Evolutionary conservation across 352 stramenopile genomes (phyloP).

Genomic region (Globisporangium rhizosaccharum): DNA sequence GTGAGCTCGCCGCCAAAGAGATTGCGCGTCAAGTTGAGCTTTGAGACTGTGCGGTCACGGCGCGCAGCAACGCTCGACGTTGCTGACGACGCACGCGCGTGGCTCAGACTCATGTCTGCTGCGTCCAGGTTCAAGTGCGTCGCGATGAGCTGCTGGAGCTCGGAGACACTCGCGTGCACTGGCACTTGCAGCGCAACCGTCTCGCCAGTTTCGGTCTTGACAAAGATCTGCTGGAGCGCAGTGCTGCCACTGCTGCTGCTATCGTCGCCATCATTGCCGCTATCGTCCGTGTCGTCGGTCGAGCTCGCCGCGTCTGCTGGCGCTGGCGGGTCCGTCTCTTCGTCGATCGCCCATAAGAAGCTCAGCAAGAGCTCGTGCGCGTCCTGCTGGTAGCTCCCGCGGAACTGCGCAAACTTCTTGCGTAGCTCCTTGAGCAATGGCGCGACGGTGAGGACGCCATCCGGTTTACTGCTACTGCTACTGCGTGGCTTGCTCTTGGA

Average conservation of each 20-base stretch:
- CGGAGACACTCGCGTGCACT: constrained; percentile 32
- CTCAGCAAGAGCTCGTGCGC: constrained; percentile 94
- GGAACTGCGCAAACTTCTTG: constrained; percentile 90
- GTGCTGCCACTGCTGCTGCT: constrained; percentile 9
- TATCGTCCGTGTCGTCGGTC: constrained; percentile 10
- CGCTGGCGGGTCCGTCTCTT: constrained; percentile 51
- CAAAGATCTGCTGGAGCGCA: constrained; percentile 42
- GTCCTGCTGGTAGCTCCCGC: constrained; percentile 95
- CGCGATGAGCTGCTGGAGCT: constrained; percentile 49
- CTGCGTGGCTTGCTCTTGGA: constrained; percentile 15
- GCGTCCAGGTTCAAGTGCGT: constrained; percentile 50
- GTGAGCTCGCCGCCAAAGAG: constrained; percentile 53
- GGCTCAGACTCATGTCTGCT: constrained; percentile 47
- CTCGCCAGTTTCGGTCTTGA: constrained; percentile 56
- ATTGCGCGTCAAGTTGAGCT: constrained; percentile 53
- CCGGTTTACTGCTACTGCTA: constrained; percentile 17
- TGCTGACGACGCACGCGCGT: constrained; percentile 16
- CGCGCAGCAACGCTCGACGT: constrained; percentile 17
- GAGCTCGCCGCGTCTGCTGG: background rate
- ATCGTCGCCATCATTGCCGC: constrained; percentile 15
- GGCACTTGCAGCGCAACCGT: constrained; percentile 58
- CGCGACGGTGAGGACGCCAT: constrained; percentile 42
- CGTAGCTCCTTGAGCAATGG: constrained; percentile 62
- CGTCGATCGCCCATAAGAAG: constrained; percentile 88
- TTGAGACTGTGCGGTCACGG: constrained; percentile 20